Conservation (phyloP, 2,329 filamentous ascomycete species). For the Ceratocystis ficicola region DNA sequence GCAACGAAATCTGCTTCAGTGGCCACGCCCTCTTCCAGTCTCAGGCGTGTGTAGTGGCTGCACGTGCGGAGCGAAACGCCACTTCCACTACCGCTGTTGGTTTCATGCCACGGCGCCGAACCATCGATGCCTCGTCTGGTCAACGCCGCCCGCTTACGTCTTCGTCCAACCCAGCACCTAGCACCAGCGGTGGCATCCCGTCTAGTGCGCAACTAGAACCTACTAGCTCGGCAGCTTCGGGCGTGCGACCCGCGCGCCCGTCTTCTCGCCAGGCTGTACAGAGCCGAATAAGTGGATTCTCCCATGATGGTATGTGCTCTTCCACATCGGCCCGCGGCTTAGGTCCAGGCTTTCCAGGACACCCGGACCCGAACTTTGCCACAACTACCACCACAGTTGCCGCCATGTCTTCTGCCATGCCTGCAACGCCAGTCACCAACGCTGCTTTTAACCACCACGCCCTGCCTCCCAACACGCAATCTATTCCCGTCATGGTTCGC, state of each 20-base stretch:
- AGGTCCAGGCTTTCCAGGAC: conserved; percentile 8
- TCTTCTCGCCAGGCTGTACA: conserved; percentile 19
- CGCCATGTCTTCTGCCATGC: neutral
- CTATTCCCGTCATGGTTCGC: conserved; percentile 18
- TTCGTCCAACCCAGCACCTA: neutral
- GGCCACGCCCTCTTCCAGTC: conserved; percentile 21
- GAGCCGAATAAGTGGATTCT: conserved; percentile 16
- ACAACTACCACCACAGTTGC: neutral
- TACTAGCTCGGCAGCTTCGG: conserved; percentile 18
- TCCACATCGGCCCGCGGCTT: conserved; percentile 14
- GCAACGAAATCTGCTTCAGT: conserved; percentile 21
- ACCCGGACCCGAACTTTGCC: conserved; percentile 12
- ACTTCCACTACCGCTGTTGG: neutral
- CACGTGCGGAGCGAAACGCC: conserved; percentile 18
- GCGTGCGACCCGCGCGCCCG: conserved; percentile 17
- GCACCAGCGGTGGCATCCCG: neutral
- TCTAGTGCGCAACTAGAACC: conserved; percentile 15
- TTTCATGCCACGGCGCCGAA: conserved; percentile 18
- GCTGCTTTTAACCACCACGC: neutral
- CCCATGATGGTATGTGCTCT: conserved; percentile 15
- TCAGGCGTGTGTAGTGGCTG: conserved; percentile 19
- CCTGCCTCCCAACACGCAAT: conserved; percentile 4
- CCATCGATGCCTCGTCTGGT: neutral
- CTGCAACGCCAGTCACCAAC: neutral
- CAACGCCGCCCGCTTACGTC: conserved; percentile 8